These are phyloP conservation scores for Sindora glabra DNA, from an alignment of 306 rosid species.

Conservation along the genomic window DNA sequence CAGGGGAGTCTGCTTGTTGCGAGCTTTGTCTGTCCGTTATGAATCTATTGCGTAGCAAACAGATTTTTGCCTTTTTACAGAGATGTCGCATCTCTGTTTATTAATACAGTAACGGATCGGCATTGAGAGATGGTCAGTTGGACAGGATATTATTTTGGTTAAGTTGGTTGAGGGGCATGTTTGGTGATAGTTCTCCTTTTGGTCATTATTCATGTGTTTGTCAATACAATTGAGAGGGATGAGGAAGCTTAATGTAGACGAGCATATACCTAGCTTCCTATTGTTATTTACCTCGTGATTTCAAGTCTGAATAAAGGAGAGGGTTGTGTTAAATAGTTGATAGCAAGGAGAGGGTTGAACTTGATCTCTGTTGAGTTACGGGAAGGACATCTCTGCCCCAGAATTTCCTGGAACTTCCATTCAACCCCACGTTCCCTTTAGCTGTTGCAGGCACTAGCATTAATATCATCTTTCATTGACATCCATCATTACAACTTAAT, in stretches of 20 bases:
- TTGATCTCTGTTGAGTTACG: too few species aligned
- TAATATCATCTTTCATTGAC: slow-evolving; percentile 25
- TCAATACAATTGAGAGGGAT: too few species aligned
- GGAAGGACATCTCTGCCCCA: slow-evolving; percentile 24
- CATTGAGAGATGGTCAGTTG: background rate
- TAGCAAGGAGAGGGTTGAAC: too few species aligned
- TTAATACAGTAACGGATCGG: background rate
- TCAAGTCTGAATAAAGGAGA: too few species aligned
- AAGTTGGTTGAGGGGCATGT: background rate
- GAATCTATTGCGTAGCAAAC: slow-evolving; percentile 5
- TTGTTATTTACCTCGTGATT: too few species aligned
- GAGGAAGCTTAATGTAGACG: too few species aligned
- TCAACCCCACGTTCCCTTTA: slow-evolving; percentile 37
- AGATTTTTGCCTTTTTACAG: background rate
- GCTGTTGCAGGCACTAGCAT: slow-evolving; percentile 32
- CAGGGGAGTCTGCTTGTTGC: background rate
- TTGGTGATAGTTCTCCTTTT: too few species aligned
- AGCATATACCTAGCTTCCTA: too few species aligned
- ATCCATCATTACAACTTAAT: background rate
- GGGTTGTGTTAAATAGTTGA: too few species aligned
- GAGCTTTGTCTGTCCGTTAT: background rate
- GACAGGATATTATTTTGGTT: background rate
- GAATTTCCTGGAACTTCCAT: slow-evolving; percentile 34
- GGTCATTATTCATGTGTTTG: too few species aligned
- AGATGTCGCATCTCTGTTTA: background rate